Base-by-base conservation (phyloP, 2,329 filamentous ascomycete species). In the Dryadomyces quercus-mongolicae region DNA sequence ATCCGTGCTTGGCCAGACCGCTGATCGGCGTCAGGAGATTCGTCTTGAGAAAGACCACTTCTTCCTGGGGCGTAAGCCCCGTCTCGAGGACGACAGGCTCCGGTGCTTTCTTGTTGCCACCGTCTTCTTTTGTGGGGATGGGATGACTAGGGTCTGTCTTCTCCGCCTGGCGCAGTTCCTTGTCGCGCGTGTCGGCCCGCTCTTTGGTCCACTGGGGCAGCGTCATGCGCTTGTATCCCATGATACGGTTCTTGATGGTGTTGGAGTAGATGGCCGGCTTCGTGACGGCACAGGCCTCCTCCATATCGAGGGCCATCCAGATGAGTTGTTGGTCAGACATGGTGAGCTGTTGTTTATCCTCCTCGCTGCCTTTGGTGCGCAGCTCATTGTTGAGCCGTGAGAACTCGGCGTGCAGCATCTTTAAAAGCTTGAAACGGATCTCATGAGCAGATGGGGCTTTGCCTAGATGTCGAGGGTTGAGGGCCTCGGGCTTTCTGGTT, bases 201-300 rank as follows among this genome's bases (percentile, higher is more conserved):
- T 85, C 81, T 34, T 80, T 75, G 56, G 80, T 78, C 88, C 91
- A 97, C 49, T 87, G 78, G 3, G 77, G 74, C 3, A 81, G 64
- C 0, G 73, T 74, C 86, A 95, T 91, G 58, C 85, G 85, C 63
- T 85, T 88, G 64, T 90, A 82, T 46, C 76, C 75, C 61, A 86
- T 77, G 56, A 97, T 85, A 38, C 82, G 82, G 60, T 89, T 86
- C 64, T 91, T 94, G 66, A 97, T 81, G 25, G 90, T 74, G 62
- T 95, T 95, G 8, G 78, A 74, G 63, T 98, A 98, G 31, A 97
- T 81, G 0, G 77, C 69, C 1, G 77, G 70, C 56, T 84, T 84
- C 16, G 84, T 81, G 13, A 74, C 74, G 1, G 90, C 90, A 8
- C 81, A 72, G 40, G 79, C 79, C 65, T 95, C 83, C 69, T 98